Evolutionary conservation across 441 rosid species (phyloP).

Genomic region (Erodium texanum): DNA sequence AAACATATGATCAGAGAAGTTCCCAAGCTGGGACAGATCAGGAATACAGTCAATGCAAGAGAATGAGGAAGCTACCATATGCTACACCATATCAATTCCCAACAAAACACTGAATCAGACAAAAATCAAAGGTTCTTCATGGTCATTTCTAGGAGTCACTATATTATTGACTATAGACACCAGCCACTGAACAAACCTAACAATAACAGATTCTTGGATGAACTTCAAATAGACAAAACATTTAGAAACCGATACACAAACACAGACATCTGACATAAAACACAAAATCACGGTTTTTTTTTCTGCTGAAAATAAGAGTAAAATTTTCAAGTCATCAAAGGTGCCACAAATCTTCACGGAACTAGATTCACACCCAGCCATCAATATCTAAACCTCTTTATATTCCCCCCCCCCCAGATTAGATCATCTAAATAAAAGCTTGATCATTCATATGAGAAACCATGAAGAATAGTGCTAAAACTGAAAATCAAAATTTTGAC

Average conservation of each 20-base stretch:
- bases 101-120: background rate
- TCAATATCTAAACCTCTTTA: too few relatives aligned
- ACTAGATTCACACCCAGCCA: too few relatives aligned
- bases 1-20: background rate
- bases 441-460: background rate
- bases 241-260: too few relatives aligned
- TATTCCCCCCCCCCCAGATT: too few relatives aligned
- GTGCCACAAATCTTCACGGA: too few relatives aligned
- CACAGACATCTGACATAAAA: background rate
- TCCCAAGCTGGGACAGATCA: background rate
- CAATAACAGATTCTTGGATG: background rate
- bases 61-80: background rate
- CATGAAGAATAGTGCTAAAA: background rate
- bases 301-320: too few relatives aligned
- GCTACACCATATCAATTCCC: background rate
- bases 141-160: background rate
- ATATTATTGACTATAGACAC: background rate
- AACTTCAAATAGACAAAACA: too few relatives aligned
- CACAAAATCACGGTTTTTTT: too few relatives aligned
- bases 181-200: background rate
- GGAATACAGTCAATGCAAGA: background rate
- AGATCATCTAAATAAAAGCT: background rate
- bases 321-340: too few relatives aligned
- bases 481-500: too few relatives aligned
- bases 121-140: background rate